Base-by-base conservation (phyloP, 257 asterid species). In the Leonotis leonurus region DNA sequence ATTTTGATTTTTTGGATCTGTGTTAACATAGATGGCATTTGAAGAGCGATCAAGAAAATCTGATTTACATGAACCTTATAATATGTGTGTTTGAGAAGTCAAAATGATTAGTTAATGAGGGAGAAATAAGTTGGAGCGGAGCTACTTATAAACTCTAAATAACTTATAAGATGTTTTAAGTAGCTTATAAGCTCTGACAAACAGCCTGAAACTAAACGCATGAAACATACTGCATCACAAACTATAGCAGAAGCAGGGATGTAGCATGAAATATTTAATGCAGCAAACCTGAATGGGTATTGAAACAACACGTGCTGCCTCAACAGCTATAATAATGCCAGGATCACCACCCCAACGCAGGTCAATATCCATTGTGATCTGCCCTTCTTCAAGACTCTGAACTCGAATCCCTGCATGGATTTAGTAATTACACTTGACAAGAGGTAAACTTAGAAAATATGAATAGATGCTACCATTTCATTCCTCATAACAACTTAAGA, bases 311-410 rank as follows among this genome's bases (percentile, higher is more conserved):
- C 79, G 66, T 48, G 98, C 97, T 63, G 97, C 97, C 78, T 87
- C 95, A 68, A 92, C 92, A 55, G 85, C 99, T 76, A 92, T 76
- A 69, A 92, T 51, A 32, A 92, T 92, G 82, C 81, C 83, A 18
- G 99, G 99, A 81, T 92, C 90, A 65, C 99, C 99, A 70, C 99
- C 99, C 96, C 97, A 92, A 51, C 97, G 85, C 39, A 92, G 74
- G 70, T 92, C 99, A 54, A 92, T 89, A 60, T 92, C 99, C 99
- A 92, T 92, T 1, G 88, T 92, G 61, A 92, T 80, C 71, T 92
- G 99, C 69, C 97, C 99, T 73, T 89, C 79, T 74, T 92, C 89
- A 55, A 92, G 89, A 73, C 91, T 89, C 85, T 92, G 99, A 70
- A 92, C 96, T 68, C 99, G 95, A 69, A 92, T 89, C 64, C 99